Conservation (phyloP, 1,284 basidiomycete species). For the Ganoderma lingzhi region DNA sequence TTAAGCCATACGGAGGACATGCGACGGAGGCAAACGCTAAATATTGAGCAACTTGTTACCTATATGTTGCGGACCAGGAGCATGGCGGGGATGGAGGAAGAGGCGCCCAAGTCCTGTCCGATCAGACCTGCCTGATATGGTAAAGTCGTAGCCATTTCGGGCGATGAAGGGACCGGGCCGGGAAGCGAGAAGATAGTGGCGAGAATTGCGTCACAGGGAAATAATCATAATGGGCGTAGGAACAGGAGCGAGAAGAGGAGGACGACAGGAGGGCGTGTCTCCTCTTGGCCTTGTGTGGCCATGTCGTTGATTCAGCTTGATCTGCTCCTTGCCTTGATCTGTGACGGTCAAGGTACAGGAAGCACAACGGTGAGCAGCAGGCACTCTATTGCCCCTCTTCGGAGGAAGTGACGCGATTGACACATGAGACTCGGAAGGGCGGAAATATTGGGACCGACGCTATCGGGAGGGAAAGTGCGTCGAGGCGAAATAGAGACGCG, state of each 20-base stretch:
- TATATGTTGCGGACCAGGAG: constrained; percentile 10
- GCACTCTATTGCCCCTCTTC: background rate
- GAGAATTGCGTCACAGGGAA: constrained; percentile 1
- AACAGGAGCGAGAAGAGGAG: background rate
- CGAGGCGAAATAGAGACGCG: constrained; percentile 11
- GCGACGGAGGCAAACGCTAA: background rate
- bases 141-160: background rate
- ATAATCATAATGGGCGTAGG: background rate
- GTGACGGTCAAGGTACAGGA: background rate
- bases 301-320: background rate
- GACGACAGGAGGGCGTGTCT: constrained; percentile 13
- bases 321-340: background rate
- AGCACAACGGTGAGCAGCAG: background rate
- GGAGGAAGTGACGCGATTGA: background rate
- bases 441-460: background rate
- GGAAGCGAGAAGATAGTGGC: background rate
- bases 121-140: background rate
- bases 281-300: background rate
- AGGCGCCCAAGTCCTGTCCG: background rate
- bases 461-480: constrained; percentile 5
- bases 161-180: background rate
- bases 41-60: constrained; percentile 3
- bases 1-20: background rate
- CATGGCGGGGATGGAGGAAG: background rate
- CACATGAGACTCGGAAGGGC: background rate